A percentile compares a stretch with the other conserved stretches of the same genome.
Conservation (phyloP, 805 yeast genomes). For the Clavispora asparagi region DNA sequence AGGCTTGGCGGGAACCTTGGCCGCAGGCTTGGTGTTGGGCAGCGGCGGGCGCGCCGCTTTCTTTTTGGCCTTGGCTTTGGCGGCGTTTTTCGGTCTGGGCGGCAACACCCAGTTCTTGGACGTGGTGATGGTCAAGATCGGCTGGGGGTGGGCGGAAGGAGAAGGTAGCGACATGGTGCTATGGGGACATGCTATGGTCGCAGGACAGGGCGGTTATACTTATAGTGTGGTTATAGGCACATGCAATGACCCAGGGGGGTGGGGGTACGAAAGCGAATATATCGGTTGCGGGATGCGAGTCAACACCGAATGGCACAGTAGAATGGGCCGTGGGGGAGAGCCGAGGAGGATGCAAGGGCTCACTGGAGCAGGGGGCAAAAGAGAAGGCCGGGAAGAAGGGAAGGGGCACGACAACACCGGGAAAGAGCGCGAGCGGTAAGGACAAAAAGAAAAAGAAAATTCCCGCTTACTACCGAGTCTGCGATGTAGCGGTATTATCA, state of each 20-base stretch:
- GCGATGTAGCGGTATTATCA: conserved; percentile 1
- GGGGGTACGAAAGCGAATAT: not conserved
- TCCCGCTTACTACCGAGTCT: not conserved
- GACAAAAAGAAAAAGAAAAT: not conserved
- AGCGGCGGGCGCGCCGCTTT: conserved; percentile 26
- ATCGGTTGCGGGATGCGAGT: too few relatives aligned
- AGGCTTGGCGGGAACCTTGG: not conserved
- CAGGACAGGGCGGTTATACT: not conserved
- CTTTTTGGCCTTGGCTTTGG: conserved; percentile 13
- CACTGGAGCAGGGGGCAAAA: not conserved
- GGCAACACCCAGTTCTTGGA: conserved; percentile 18
- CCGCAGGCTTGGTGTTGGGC: conserved; percentile 1
- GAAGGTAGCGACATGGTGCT: conserved; percentile 7
- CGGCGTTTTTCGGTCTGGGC: conserved; percentile 16
- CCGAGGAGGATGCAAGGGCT: too few relatives aligned
- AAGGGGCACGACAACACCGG: not conserved
- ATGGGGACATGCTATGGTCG: conserved; percentile 9
- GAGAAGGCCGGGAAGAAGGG: not conserved
- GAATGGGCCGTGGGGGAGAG: not conserved
- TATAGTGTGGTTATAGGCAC: too few relatives aligned
- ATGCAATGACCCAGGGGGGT: too few relatives aligned
- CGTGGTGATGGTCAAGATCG: conserved; percentile 16
- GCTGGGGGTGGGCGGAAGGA: conserved; percentile 7
- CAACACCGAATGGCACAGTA: too few relatives aligned
- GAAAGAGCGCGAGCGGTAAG: too few relatives aligned